Percentiles rank a stretch among this genome's conserved stretches.
phyloP scores from a whole-genome alignment of 1,284 basidiomycete genomes.

The Schizophyllum commune region DNA sequence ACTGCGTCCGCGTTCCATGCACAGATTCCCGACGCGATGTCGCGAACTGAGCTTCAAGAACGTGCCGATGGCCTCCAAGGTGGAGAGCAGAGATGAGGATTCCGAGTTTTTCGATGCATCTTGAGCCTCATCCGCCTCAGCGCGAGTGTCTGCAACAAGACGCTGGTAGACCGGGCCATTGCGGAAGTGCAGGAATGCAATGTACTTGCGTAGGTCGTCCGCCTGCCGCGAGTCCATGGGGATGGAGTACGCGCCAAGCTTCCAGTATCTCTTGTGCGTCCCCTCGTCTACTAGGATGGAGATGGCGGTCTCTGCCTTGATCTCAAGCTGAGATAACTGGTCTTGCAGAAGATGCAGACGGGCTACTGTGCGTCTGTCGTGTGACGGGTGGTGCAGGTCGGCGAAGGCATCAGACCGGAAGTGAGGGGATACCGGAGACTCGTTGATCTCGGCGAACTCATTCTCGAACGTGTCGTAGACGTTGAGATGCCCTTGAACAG shows the following conservation, averaged over 20 bases:
- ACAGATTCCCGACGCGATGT: not conserved
- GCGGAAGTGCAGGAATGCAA: conserved; percentile 47
- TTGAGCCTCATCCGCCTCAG: too few species aligned
- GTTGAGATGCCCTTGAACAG: conserved; percentile 13
- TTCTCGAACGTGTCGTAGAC: conserved; percentile 44
- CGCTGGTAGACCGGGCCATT: conserved; percentile 40
- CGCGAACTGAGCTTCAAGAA: conserved; percentile 22
- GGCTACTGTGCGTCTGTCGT: conserved; percentile 22
- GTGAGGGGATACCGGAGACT: conserved; percentile 18
- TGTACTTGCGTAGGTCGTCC: conserved; percentile 36
- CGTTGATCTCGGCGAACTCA: conserved; percentile 34
- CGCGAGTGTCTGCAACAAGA: conserved; percentile 6
- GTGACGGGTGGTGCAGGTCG: conserved; percentile 27
- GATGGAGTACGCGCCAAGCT: conserved; percentile 16
- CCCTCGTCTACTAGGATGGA: conserved; percentile 21
- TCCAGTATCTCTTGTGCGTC: conserved; percentile 7
- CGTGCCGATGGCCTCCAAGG: conserved; percentile 22
- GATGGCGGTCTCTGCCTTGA: conserved; percentile 30
- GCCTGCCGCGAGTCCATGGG: conserved; percentile 25
- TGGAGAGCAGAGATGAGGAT: conserved; percentile 17
- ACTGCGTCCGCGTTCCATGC: not conserved
- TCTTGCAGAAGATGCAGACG: conserved; percentile 29
- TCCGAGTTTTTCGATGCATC: too few species aligned
- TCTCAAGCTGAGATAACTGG: conserved; percentile 34
- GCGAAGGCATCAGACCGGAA: not conserved